Evolutionary conservation across 2,329 filamentous ascomycete species (phyloP).

Genomic region (Chaetomiaceae sp.): DNA sequence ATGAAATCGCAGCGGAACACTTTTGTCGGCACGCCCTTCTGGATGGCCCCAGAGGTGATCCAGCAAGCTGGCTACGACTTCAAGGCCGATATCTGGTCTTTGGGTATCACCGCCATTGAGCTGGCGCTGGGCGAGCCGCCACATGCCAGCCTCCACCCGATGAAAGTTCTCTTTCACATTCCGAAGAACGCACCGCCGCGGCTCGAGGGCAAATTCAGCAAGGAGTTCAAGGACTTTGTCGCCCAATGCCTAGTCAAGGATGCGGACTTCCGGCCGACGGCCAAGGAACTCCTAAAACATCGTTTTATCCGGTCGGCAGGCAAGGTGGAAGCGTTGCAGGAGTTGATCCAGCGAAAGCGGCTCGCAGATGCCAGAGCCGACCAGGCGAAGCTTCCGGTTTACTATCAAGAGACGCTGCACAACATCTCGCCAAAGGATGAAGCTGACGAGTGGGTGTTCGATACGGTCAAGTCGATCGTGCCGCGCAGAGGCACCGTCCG

Average conservation of each 20-base stretch:
- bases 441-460: slow-evolving; percentile 89
- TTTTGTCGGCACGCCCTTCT: slow-evolving; percentile 94
- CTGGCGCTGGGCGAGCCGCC: slow-evolving; percentile 86
- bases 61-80: slow-evolving; percentile 78
- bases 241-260: slow-evolving; percentile 88
- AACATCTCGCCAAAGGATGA: slow-evolving; percentile 61
- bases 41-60: slow-evolving; percentile 95
- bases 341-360: slow-evolving; percentile 76
- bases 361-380: slow-evolving; percentile 72
- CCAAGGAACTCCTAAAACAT: slow-evolving; percentile 81
- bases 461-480: slow-evolving; percentile 74
- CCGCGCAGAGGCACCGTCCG: slow-evolving; percentile 50
- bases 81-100: slow-evolving; percentile 89
- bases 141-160: slow-evolving; percentile 76
- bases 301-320: slow-evolving; percentile 82
- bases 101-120: slow-evolving; percentile 88
- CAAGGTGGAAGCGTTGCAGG: slow-evolving; percentile 80
- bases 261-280: slow-evolving; percentile 73
- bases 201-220: slow-evolving; percentile 79
- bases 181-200: slow-evolving; percentile 81
- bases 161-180: slow-evolving; percentile 90
- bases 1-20: slow-evolving; percentile 97
- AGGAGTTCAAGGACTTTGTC: slow-evolving; percentile 91
- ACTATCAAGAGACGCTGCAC: slow-evolving; percentile 88
- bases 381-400: slow-evolving; percentile 65